phyloP scores from a whole-genome alignment of 345 rosid species.

The Aegle marmelos region DNA sequence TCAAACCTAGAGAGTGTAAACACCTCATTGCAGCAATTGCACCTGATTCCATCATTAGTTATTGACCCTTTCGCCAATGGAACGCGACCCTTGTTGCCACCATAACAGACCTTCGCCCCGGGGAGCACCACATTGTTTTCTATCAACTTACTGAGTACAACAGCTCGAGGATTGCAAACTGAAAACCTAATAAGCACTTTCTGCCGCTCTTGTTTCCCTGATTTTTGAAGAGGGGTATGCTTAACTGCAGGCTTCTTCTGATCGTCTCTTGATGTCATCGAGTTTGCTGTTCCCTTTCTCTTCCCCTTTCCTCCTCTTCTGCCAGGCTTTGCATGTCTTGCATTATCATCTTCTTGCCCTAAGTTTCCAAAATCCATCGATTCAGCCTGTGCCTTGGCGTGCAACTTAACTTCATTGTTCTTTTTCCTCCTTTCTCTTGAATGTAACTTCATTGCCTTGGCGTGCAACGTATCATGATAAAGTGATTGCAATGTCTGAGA shows the following conservation, averaged over 20 bases:
- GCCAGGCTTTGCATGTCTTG: too few species aligned
- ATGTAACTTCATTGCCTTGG: too few species aligned
- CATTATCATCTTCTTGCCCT: neutral
- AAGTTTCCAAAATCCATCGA: neutral
- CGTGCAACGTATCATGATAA: neutral
- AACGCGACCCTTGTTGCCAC: neutral
- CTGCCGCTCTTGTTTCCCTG: slow-evolving; percentile 4
- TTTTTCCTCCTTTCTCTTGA: neutral
- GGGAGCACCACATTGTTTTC: slow-evolving; percentile 31
- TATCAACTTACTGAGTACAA: slow-evolving; percentile 34
- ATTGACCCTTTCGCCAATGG: slow-evolving; percentile 35
- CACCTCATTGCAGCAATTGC: slow-evolving; percentile 25
- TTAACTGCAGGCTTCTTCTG: neutral
- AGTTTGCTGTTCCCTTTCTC: neutral
- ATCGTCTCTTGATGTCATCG: slow-evolving; percentile 7
- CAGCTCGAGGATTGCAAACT: slow-evolving; percentile 4
- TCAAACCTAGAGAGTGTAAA: slow-evolving; percentile 22
- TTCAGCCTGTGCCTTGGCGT: neutral
- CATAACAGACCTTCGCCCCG: slow-evolving; percentile 32
- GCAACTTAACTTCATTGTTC: neutral
- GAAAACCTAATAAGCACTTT: neutral
- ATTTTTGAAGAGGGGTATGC: neutral
- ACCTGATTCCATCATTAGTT: slow-evolving; percentile 39
- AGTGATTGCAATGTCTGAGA: neutral
- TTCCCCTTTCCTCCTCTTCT: neutral